Conservation (phyloP, 2,329 filamentous ascomycete genomes). For the Colletotrichum liaoningense region DNA sequence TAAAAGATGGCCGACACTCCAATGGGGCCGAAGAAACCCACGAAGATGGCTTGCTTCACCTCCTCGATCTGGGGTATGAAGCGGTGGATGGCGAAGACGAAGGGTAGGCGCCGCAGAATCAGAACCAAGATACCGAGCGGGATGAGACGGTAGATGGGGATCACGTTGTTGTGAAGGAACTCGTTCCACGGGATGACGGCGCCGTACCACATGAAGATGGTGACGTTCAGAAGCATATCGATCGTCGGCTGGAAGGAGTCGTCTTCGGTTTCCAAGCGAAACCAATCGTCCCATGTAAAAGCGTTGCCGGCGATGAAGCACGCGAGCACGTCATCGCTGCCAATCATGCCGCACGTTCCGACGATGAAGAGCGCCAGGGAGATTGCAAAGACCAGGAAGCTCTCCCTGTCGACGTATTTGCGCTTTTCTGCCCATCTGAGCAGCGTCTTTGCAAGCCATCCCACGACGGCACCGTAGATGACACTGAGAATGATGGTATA, state of each 20-base stretch:
- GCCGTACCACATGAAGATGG: slow-evolving; percentile 92
- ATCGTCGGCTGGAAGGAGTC: slow-evolving; percentile 95
- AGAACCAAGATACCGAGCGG: slow-evolving; percentile 81
- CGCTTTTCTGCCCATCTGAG: slow-evolving; percentile 86
- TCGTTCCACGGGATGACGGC: slow-evolving; percentile 83
- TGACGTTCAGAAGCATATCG: slow-evolving; percentile 92
- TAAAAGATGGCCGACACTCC: slow-evolving; percentile 94
- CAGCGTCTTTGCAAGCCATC: slow-evolving; percentile 84
- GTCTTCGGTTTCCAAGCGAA: slow-evolving; percentile 87
- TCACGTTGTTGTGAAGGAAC: slow-evolving; percentile 75
- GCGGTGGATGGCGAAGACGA: slow-evolving; percentile 79
- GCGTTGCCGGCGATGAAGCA: slow-evolving; percentile 93
- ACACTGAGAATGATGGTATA: slow-evolving; percentile 86
- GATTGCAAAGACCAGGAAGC: slow-evolving; percentile 88
- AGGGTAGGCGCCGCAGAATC: slow-evolving; percentile 80
- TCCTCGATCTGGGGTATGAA: slow-evolving; percentile 84
- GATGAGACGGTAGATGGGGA: slow-evolving; percentile 80
- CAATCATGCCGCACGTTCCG: slow-evolving; percentile 87
- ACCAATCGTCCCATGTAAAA: slow-evolving; percentile 96
- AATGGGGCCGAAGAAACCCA: slow-evolving; percentile 94
- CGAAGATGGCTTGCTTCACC: slow-evolving; percentile 80
- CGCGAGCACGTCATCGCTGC: slow-evolving; percentile 89
- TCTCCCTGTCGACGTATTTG: slow-evolving; percentile 87
- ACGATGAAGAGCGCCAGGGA: slow-evolving; percentile 87
- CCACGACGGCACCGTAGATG: slow-evolving; percentile 80